phyloP scores from a whole-genome alignment of 495 filamentous ascomycete species.

The Aspergillus avenaceus region DNA sequence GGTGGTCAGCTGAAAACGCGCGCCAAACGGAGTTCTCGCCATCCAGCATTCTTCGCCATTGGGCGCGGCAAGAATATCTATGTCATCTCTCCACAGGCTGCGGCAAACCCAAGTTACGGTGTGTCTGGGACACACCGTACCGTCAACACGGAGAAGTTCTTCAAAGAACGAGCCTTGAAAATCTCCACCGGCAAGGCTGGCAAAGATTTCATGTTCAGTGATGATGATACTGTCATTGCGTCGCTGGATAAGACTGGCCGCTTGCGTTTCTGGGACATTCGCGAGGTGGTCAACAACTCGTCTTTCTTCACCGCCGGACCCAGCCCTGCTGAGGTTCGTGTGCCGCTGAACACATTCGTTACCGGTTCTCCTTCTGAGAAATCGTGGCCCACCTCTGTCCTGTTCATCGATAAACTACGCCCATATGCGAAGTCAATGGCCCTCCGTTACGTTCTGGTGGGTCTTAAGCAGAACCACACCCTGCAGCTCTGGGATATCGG shows the following conservation, averaged over 20 bases:
- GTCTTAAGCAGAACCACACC: slow-evolving; percentile 98
- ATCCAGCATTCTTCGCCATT: slow-evolving; percentile 89
- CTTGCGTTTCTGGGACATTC: slow-evolving; percentile 96
- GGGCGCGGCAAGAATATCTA: slow-evolving; percentile 94
- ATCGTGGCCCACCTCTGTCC: slow-evolving; percentile 91
- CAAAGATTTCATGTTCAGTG: slow-evolving; percentile 96
- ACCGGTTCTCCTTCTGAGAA: slow-evolving; percentile 78
- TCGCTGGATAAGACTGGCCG: slow-evolving; percentile 94
- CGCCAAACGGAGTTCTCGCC: slow-evolving; percentile 79
- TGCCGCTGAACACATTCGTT: slow-evolving; percentile 71
- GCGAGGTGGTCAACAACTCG: slow-evolving; percentile 60
- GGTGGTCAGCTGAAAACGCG: slow-evolving; percentile 94
- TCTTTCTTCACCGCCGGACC: slow-evolving; percentile 52
- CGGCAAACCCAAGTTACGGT: slow-evolving; percentile 64
- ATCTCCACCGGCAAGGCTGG: slow-evolving; percentile 97
- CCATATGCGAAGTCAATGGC: slow-evolving; percentile 84
- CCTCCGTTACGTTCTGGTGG: slow-evolving; percentile 89
- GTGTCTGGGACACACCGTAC: slow-evolving; percentile 66
- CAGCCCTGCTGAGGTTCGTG: slow-evolving; percentile 64
- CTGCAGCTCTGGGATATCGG: slow-evolving; percentile 98
- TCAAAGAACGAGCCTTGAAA: slow-evolving; percentile 78
- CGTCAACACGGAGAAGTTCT: slow-evolving; percentile 79
- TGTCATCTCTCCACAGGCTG: slow-evolving; percentile 77
- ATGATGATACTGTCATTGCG: slow-evolving; percentile 89
- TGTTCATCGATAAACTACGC: slow-evolving; percentile 91